A percentile compares a stretch with the other conserved stretches of the same genome.
These are phyloP conservation scores for Mycena galericulata DNA, from an alignment of 768 basidiomycete genomes.

Conservation along the genomic window DNA sequence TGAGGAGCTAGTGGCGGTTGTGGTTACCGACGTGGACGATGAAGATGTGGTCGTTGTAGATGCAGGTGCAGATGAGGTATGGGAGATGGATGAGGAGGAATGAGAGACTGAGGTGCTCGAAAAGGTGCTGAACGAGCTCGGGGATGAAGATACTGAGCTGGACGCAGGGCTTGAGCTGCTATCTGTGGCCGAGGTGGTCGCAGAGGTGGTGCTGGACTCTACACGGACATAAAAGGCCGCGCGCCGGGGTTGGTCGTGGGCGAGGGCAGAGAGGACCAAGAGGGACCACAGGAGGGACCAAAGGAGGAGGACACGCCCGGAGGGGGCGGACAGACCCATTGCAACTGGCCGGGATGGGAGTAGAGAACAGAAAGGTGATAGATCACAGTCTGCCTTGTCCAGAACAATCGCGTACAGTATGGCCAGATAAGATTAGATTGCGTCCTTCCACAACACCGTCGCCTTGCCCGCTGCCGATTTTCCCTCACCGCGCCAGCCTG, in stretches of 20 bases:
- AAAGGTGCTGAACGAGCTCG: slow-evolving; percentile 8
- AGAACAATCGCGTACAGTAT: too few relatives aligned
- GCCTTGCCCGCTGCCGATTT: too few relatives aligned
- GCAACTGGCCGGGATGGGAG: not conserved
- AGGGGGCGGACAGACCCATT: slow-evolving; percentile 5
- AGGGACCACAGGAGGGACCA: slow-evolving; percentile 1
- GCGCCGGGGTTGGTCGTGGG: not conserved
- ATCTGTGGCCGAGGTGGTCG: not conserved
- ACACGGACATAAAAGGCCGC: not conserved
- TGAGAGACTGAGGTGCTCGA: not conserved
- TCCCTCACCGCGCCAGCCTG: too few relatives aligned
- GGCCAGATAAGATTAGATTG: too few relatives aligned
- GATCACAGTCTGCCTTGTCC: not conserved
- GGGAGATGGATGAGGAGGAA: not conserved
- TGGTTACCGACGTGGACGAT: slow-evolving; percentile 34
- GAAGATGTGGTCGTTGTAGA: slow-evolving; percentile 24
- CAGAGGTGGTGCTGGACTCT: not conserved
- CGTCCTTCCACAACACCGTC: too few relatives aligned
- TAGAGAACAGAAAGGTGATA: not conserved
- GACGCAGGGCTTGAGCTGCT: not conserved
- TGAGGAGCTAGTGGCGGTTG: slow-evolving; percentile 49
- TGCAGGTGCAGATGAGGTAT: too few relatives aligned
- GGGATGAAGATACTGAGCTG: not conserved
- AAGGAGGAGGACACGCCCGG: not conserved
- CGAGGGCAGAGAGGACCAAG: slow-evolving; percentile 4